phyloP scores from a whole-genome alignment of 805 yeast genomes.

The Myxozyma monticola region DNA sequence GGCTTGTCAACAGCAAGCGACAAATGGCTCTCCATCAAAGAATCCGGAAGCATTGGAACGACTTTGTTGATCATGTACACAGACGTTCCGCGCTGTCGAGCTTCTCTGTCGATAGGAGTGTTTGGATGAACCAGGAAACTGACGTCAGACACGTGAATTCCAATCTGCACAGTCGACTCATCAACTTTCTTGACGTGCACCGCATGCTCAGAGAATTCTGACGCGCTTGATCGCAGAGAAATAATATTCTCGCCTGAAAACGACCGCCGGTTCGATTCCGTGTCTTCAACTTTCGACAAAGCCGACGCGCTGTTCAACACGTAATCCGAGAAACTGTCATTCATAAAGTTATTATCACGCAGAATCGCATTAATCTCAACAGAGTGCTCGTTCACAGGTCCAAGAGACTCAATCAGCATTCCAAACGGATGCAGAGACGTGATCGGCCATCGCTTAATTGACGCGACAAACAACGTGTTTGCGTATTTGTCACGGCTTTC shows the following conservation, averaged over 20 bases:
- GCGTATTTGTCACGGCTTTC: constrained; percentile 85
- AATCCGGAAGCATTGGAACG: constrained; percentile 66
- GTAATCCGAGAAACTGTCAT: constrained; percentile 46
- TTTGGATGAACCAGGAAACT: constrained; percentile 71
- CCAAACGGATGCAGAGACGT: constrained; percentile 98
- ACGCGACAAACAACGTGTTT: constrained; percentile 83
- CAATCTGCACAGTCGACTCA: constrained; percentile 68
- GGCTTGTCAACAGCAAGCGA: constrained; percentile 62
- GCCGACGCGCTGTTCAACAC: constrained; percentile 30
- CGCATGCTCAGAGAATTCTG: constrained; percentile 66
- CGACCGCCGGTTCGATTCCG: constrained; percentile 48
- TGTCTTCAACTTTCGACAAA: constrained; percentile 5
- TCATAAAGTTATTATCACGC: constrained; percentile 58
- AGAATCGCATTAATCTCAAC: constrained; percentile 87
- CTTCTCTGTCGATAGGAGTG: constrained; percentile 78
- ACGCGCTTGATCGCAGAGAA: constrained; percentile 60
- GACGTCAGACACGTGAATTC: constrained; percentile 83
- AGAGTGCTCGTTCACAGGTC: constrained; percentile 69
- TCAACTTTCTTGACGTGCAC: constrained; percentile 69
- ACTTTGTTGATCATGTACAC: constrained; percentile 81
- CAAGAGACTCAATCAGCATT: constrained; percentile 82
- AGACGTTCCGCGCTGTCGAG: constrained; percentile 85
- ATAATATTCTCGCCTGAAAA: constrained; percentile 59
- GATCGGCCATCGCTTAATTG: constrained; percentile 98
- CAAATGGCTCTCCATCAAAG: constrained; percentile 54